Evolutionary conservation across 345 rosid genomes (phyloP).

Genomic region (Melaleuca alternifolia): DNA sequence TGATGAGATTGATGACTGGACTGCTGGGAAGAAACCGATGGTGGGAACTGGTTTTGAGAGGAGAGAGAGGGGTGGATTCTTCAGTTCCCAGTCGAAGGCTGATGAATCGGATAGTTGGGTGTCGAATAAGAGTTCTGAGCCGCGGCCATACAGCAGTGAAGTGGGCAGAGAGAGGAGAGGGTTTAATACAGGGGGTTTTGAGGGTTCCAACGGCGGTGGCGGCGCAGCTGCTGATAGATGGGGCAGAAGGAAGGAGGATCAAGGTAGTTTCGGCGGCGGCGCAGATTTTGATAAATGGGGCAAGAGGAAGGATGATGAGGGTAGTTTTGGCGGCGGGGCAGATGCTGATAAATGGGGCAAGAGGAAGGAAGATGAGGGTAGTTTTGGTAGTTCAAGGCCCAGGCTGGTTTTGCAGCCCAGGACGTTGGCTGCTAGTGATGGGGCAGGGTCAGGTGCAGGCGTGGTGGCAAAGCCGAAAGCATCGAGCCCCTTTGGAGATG

Average conservation of each 20-base stretch:
- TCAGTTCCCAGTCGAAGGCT: constrained; percentile 80
- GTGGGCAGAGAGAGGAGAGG: constrained; percentile 37
- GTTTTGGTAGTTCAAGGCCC: constrained; percentile 24
- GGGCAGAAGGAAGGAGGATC: constrained; percentile 39
- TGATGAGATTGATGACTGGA: constrained; percentile 93
- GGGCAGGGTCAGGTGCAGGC: constrained; percentile 11
- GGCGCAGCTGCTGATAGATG: constrained; percentile 57
- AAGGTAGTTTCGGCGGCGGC: constrained; percentile 15
- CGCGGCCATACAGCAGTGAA: constrained; percentile 22
- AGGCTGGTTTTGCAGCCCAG: constrained; percentile 79
- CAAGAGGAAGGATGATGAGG: constrained; percentile 12
- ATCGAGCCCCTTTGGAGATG: constrained; percentile 72
- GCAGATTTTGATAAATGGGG: constrained; percentile 70
- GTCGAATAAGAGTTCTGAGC: constrained; percentile 26
- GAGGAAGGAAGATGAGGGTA: constrained; percentile 44
- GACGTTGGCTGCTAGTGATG: constrained; percentile 27
- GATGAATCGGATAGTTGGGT: constrained; percentile 87
- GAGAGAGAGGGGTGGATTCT: constrained; percentile 49
- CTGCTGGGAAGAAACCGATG: constrained; percentile 44
- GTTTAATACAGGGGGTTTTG: constrained; percentile 50
- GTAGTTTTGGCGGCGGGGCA: constrained; percentile 5
- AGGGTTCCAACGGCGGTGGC: constrained; percentile 16
- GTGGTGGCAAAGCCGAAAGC: constrained; percentile 45
- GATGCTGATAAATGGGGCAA: constrained; percentile 73
- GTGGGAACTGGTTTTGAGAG: constrained; percentile 44